These are phyloP conservation scores for Didymella arachidicola DNA, from an alignment of 2,329 filamentous ascomycete species.

Conservation along the genomic window DNA sequence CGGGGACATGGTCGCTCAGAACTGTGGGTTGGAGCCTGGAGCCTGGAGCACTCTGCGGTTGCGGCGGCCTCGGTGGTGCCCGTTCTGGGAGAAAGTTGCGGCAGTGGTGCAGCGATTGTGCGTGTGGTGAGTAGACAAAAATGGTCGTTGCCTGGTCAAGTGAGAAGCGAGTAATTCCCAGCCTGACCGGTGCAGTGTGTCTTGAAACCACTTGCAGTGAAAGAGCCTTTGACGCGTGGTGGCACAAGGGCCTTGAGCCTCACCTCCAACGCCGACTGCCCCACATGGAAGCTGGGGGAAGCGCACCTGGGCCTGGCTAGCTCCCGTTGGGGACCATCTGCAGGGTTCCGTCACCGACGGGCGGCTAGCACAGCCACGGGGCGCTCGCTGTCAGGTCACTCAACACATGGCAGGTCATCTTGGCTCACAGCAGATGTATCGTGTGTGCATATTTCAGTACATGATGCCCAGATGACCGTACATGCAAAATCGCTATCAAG, in stretches of 20 bases:
- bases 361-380: constrained; percentile 4
- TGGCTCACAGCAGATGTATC: neutral
- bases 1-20: constrained; percentile 34
- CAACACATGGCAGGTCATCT: neutral
- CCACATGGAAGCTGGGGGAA: constrained; percentile 16
- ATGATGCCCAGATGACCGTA: neutral
- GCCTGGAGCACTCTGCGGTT: constrained; percentile 2
- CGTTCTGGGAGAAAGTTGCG: neutral
- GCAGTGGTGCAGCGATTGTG: neutral
- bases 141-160: neutral
- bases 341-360: constrained; percentile 1
- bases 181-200: neutral
- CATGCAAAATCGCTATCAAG: constrained; percentile 14
- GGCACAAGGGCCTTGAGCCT: constrained; percentile 9
- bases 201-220: neutral
- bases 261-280: constrained; percentile 6
- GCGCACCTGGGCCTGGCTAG: constrained; percentile 12
- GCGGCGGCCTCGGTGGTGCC: constrained; percentile 10
- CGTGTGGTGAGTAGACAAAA: neutral
- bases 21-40: neutral
- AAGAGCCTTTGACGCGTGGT: neutral
- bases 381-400: neutral
- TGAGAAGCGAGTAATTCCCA: neutral
- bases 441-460: constrained; percentile 1
- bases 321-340: constrained; percentile 1